A percentile compares a stretch with the other conserved stretches of the same genome.
Evolutionary conservation across 371 early-diverging fungal species (phyloP).

Genomic region (Actinomortierella ambigua): DNA sequence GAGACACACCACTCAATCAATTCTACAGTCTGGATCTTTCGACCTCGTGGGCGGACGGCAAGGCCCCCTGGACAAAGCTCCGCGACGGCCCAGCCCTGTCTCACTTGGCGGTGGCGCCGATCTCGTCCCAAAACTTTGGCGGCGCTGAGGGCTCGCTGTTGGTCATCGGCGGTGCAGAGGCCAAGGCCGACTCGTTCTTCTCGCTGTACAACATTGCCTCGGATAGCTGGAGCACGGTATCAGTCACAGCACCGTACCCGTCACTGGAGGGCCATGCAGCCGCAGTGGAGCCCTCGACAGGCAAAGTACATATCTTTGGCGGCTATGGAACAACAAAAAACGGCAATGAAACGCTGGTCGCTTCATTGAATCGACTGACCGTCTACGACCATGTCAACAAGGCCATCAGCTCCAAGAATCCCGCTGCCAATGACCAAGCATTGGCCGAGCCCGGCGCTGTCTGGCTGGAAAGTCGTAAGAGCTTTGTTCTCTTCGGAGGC

Average conservation of each 20-base stretch:
- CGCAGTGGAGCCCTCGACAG: conserved; percentile 27
- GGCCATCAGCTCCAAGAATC: conserved; percentile 4
- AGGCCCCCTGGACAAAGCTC: conserved; percentile 17
- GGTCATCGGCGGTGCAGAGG: no score
- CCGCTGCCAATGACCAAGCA: conserved; percentile 1
- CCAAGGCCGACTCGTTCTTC: not conserved
- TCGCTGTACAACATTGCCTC: conserved; percentile 10
- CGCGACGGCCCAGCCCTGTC: conserved; percentile 15
- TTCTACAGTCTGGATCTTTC: conserved; percentile 27
- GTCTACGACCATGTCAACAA: conserved; percentile 21
- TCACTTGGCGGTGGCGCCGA: conserved; percentile 16
- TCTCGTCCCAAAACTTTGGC: conserved; percentile 11
- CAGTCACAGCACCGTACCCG: conserved; percentile 11
- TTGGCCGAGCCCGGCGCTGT: conserved; percentile 23
- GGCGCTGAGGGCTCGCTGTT: conserved; percentile 13
- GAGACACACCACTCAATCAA: conserved; percentile 1
- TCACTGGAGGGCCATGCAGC: conserved; percentile 29
- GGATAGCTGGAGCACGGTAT: conserved; percentile 5
- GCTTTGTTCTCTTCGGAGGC: conserved; percentile 30
- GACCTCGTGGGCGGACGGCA: conserved; percentile 9
- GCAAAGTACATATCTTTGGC: conserved; percentile 24
- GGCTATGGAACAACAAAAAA: conserved; percentile 11
- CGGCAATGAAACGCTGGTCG: conserved; percentile 3
- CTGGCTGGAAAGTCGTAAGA: conserved; percentile 13
- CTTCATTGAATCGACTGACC: not conserved